These are phyloP conservation scores for Aspergillus haitiensis DNA, from an alignment of 495 filamentous ascomycete genomes.

Conservation along the genomic window DNA sequence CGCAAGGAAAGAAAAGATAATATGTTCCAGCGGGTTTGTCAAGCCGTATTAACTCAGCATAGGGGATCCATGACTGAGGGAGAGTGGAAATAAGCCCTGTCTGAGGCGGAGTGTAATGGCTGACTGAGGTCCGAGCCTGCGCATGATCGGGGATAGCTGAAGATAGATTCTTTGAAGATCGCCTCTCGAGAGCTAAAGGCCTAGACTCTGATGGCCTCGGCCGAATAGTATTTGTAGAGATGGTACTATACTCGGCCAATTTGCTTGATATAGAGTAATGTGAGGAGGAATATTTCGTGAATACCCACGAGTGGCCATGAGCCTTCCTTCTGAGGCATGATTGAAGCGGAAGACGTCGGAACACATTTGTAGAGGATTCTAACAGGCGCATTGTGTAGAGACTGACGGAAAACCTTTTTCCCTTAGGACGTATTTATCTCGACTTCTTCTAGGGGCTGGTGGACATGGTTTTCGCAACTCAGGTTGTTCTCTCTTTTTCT, in stretches of 20 bases:
- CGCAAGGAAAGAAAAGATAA: constrained; percentile 93
- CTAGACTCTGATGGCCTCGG: neutral
- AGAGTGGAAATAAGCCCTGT: constrained; percentile 76
- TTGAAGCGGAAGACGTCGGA: neutral
- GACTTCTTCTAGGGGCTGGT: neutral
- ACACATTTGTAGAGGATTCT: neutral
- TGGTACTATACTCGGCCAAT: neutral
- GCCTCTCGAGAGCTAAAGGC: neutral
- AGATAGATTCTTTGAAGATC: neutral
- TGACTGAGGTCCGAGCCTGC: constrained; percentile 18
- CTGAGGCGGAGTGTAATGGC: constrained; percentile 64
- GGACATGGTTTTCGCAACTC: neutral
- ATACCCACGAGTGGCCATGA: neutral
- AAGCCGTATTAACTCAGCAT: constrained; percentile 88
- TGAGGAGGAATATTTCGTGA: neutral
- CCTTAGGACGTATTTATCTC: neutral
- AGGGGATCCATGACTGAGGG: constrained; percentile 77
- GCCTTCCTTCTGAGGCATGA: neutral
- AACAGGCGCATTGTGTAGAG: constrained; percentile 4
- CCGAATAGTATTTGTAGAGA: neutral
- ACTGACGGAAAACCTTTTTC: neutral
- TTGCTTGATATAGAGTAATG: neutral
- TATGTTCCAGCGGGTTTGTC: constrained; percentile 95
- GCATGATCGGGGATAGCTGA: neutral
- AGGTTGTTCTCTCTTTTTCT: too few relatives aligned